Evolutionary conservation across 495 filamentous ascomycete genomes (phyloP), one percentile per base, ranked within the genome.

Genomic region (Friedmanniomyces endolithicus): DNA sequence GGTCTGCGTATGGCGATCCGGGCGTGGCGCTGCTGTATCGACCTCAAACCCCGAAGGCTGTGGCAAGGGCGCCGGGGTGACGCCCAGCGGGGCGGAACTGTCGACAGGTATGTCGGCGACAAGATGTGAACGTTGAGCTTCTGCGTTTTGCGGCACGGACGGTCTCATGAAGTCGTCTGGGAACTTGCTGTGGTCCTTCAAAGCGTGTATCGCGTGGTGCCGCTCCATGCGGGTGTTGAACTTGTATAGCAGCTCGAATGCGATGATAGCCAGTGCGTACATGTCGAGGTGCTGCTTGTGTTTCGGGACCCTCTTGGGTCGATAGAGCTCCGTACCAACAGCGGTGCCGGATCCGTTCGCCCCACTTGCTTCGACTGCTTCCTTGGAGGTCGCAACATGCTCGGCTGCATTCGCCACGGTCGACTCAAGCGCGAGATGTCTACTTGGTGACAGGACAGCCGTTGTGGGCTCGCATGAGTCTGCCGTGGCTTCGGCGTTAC

Each of bases 301-400:
- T 14, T 27, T 7, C 23, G 35, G 20, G 25, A 22, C 40, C 8
- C 11, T 29, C n/a, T 50, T 39, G 22, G 72, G 68, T 4, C 63
- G 43, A 44, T 75, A 75, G 45, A 70, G 58, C 23, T 59, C 59
- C 9, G 72, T 74, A 6, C 72, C 72, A 1, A 67, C 67, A 2
- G 57, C n/a, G 1, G 24, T 2, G 14, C 1, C 14, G 2, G 12
- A n/a, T 4, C 17, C 37, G 12, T 41, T 41, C 12, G 17, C 37
- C 16, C 17, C 17, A 19, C 4, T 4, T 19, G 12, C 37, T 41
- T 41, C 12, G 14, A 19, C 37, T 41, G 17, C 17, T 14, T 4
- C 12, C 17, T 41, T 14, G 3, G 12, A 4, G 27, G 27, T 9
- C 3, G 27, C 9, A 9, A 9, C 27, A 31, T 31, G 9, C 27